These are phyloP conservation scores for Tricholoma terreum DNA, from an alignment of 768 basidiomycete species.

Conservation along the genomic window DNA sequence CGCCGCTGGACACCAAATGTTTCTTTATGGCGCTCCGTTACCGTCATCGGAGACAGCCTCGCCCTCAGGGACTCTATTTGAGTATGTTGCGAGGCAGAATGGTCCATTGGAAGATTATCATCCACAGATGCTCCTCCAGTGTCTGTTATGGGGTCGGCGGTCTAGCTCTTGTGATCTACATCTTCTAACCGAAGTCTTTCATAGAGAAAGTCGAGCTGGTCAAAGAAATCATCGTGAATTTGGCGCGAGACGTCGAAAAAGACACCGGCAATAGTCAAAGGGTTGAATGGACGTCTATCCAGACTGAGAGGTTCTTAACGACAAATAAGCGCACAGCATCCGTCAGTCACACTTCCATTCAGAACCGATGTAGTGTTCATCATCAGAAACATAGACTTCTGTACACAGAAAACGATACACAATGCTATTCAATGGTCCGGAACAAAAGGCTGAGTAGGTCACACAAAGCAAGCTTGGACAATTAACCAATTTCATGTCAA, in stretches of 20 bases:
- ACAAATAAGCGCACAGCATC: constrained; percentile 24
- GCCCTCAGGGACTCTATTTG: constrained; percentile 58
- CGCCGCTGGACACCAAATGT: constrained; percentile 81
- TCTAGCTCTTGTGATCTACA: background rate
- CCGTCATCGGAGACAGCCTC: constrained; percentile 13
- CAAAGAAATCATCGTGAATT: constrained; percentile 72
- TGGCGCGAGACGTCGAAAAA: constrained; percentile 44
- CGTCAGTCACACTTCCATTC: constrained; percentile 10
- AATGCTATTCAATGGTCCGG: constrained; percentile 49
- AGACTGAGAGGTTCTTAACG: constrained; percentile 55
- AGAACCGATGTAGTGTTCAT: constrained; percentile 8
- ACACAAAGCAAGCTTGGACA: background rate
- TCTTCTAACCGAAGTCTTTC: background rate
- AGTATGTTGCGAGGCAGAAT: constrained; percentile 77
- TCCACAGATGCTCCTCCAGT: constrained; percentile 90
- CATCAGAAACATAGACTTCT: constrained; percentile 1
- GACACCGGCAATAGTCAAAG: constrained; percentile 19
- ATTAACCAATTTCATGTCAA: constrained; percentile 21
- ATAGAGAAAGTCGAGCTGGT: constrained; percentile 84
- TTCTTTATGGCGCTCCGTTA: constrained; percentile 61
- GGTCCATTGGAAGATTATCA: constrained; percentile 90
- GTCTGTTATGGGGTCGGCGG: constrained; percentile 79
- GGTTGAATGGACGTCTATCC: constrained; percentile 46
- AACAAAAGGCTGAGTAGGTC: constrained; percentile 45
- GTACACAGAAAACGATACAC: constrained; percentile 42